Conservation (phyloP, 495 filamentous ascomycete species). For the Rostrohypoxylon terebratum region DNA sequence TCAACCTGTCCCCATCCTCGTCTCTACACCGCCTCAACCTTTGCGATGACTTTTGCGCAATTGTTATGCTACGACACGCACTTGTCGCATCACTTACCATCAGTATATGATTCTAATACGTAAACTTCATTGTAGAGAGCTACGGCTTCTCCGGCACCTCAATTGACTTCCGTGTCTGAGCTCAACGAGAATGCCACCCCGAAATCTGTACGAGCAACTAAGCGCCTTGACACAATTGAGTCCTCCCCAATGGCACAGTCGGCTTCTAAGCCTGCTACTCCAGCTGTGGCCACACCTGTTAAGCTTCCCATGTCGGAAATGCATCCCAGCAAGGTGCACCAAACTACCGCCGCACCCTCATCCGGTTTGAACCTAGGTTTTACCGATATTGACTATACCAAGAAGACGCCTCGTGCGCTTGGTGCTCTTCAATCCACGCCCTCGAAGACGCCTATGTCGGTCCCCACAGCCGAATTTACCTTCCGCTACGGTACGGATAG, state of each 20-base stretch:
- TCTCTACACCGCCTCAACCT: slow-evolving; percentile 28
- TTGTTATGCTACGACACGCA: not conserved
- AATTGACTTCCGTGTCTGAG: slow-evolving; percentile 54
- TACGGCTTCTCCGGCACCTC: slow-evolving; percentile 47
- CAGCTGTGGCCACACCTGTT: slow-evolving; percentile 56
- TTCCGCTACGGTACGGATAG: slow-evolving; percentile 74
- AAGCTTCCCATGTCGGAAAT: slow-evolving; percentile 75
- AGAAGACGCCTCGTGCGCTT: slow-evolving; percentile 42
- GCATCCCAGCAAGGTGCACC: slow-evolving; percentile 80
- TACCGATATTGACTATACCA: slow-evolving; percentile 65
- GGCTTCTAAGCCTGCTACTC: slow-evolving; percentile 52
- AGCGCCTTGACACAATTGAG: slow-evolving; percentile 49
- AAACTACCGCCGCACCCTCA: slow-evolving; percentile 75
- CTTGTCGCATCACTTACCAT: not conserved
- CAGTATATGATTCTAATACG: not conserved
- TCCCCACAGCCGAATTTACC: slow-evolving; percentile 73
- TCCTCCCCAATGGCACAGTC: slow-evolving; percentile 56
- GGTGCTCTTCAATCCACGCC: slow-evolving; percentile 58
- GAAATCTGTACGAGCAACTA: slow-evolving; percentile 19
- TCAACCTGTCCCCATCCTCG: not conserved
- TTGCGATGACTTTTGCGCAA: slow-evolving; percentile 13
- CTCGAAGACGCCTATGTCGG: slow-evolving; percentile 54
- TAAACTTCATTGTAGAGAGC: slow-evolving; percentile 20
- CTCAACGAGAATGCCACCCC: slow-evolving; percentile 53
- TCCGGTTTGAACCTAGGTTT: slow-evolving; percentile 76